A percentile compares a stretch with the other conserved stretches of the same genome.
phyloP scores from a whole-genome alignment of 352 stramenopile genomes.

The Pythium periplocum region DNA sequence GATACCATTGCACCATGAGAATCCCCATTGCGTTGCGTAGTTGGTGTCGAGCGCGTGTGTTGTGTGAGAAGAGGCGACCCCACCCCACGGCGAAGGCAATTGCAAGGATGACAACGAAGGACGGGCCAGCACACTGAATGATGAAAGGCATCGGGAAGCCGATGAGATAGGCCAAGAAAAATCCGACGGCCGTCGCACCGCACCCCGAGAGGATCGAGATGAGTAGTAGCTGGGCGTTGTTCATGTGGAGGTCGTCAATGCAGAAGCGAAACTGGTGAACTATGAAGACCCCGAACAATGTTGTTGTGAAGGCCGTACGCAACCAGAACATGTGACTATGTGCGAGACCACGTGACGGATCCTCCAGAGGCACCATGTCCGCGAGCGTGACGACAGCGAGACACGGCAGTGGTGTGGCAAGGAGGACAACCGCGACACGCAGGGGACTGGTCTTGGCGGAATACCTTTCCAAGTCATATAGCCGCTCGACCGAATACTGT shows the following conservation, averaged over 20 bases:
- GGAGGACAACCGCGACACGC: background rate
- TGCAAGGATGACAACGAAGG: slow-evolving; percentile 15
- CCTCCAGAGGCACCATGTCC: slow-evolving; percentile 5
- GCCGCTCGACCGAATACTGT: slow-evolving; percentile 12
- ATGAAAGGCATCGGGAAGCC: slow-evolving; percentile 35
- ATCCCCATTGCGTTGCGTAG: slow-evolving; percentile 22
- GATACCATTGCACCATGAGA: slow-evolving; percentile 22
- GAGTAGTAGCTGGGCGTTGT: background rate
- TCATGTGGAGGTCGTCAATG: background rate
- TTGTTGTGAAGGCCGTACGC: slow-evolving; percentile 3
- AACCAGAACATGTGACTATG: slow-evolving; percentile 5
- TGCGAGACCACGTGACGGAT: background rate
- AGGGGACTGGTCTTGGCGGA: background rate
- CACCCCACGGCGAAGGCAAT: slow-evolving; percentile 20
- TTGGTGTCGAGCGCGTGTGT: slow-evolving; percentile 11
- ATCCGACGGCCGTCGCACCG: background rate
- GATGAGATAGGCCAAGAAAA: background rate
- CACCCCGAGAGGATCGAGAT: background rate
- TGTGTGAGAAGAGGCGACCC: slow-evolving; percentile 12
- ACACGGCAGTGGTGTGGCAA: slow-evolving; percentile 10
- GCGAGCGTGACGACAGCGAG: slow-evolving; percentile 4
- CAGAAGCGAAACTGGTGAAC: slow-evolving; percentile 1
- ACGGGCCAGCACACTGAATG: background rate
- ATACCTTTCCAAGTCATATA: slow-evolving; percentile 3
- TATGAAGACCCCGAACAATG: background rate